Conservation (phyloP, 352 stramenopile genomes). For the Aphanomyces invadans region DNA sequence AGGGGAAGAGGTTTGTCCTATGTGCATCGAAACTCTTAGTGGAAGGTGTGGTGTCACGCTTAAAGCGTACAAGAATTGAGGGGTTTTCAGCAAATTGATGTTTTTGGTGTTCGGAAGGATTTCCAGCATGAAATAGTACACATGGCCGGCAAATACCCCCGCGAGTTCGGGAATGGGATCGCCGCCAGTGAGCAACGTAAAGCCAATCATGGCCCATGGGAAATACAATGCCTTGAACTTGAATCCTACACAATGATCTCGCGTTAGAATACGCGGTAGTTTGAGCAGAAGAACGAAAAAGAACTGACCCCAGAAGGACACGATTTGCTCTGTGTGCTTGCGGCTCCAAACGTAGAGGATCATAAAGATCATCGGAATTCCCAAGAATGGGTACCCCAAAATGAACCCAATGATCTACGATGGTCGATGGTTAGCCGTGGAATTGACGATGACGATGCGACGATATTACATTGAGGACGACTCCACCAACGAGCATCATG, state of each 20-base stretch:
- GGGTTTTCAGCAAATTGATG: conserved; percentile 77
- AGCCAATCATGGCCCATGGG: conserved; percentile 83
- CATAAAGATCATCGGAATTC: conserved; percentile 83
- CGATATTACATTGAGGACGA: conserved; percentile 64
- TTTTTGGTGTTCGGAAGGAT: conserved; percentile 78
- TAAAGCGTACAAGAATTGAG: conserved; percentile 63
- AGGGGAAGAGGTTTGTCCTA: conserved; percentile 54
- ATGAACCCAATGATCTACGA: conserved; percentile 70
- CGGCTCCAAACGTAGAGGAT: conserved; percentile 89
- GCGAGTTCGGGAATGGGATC: conserved; percentile 85
- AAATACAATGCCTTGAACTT: conserved; percentile 82
- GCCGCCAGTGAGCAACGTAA: conserved; percentile 79
- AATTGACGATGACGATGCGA: too few relatives aligned
- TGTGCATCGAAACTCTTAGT: too few relatives aligned
- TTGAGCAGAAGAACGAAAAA: not conserved
- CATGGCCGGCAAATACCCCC: conserved; percentile 73
- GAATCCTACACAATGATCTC: conserved; percentile 43
- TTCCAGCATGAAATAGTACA: conserved; percentile 88
- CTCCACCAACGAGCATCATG: conserved; percentile 81
- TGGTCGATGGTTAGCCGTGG: not conserved
- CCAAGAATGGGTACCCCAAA: conserved; percentile 76
- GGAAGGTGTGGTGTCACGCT: too few relatives aligned
- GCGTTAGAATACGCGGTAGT: not conserved
- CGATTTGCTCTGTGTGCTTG: conserved; percentile 67
- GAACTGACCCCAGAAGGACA: conserved; percentile 69